These are phyloP conservation scores for Sedum album DNA, from an alignment of 164 flowering plant species.

Conservation along the genomic window DNA sequence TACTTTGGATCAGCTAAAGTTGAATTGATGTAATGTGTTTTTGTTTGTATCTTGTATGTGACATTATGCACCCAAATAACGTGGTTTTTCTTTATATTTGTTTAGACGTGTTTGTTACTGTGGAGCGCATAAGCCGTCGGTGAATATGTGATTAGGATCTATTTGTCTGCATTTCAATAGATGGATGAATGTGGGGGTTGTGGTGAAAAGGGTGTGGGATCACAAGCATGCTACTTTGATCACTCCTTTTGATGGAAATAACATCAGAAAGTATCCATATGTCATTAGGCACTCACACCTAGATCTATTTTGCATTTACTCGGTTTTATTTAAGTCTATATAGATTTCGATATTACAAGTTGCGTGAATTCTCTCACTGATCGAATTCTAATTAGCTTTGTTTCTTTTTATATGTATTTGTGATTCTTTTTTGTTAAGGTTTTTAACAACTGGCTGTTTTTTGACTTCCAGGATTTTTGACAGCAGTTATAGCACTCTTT, in stretches of 20 bases:
- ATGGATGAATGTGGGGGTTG: not conserved
- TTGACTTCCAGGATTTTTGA: conserved; percentile 49
- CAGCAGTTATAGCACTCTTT: conserved; percentile 70
- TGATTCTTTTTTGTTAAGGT: not conserved
- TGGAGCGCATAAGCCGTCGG: not conserved
- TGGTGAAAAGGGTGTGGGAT: not conserved
- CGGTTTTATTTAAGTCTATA: not conserved
- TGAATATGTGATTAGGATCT: not conserved
- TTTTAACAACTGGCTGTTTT: not conserved
- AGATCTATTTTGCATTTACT: not conserved
- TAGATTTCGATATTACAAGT: not conserved
- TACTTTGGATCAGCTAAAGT: not conserved
- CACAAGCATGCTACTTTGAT: conserved; percentile 5
- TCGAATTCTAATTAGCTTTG: too few species aligned
- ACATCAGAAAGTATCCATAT: not conserved
- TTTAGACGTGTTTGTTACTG: not conserved
- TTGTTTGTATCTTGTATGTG: not conserved
- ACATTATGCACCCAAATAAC: not conserved
- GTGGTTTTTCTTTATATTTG: not conserved
- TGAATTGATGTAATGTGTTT: not conserved
- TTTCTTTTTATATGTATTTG: too few species aligned
- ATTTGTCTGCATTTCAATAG: not conserved
- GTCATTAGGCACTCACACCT: not conserved
- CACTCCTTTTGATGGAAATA: conserved; percentile 6
- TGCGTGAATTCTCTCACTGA: not conserved